Conservation (phyloP, 768 basidiomycete species). For the Leccinum disarticulatum region DNA sequence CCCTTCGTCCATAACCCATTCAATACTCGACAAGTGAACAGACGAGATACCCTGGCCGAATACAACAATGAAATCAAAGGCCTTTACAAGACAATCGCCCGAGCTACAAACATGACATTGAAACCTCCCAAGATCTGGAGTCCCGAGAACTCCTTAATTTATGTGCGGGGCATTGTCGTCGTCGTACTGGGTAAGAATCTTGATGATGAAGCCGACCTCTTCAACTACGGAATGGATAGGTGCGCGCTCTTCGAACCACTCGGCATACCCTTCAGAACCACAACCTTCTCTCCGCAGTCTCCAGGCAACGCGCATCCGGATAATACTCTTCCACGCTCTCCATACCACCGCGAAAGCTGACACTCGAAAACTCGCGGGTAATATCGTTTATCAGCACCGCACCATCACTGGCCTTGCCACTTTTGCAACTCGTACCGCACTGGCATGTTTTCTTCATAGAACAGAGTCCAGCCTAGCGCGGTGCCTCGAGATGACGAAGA, state of each 20-base stretch:
- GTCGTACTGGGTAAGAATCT: conserved; percentile 14
- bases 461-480: conserved; percentile 16
- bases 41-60: conserved; percentile 11
- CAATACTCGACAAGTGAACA: conserved; percentile 4
- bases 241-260: not conserved
- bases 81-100: conserved; percentile 12
- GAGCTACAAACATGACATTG: conserved; percentile 2
- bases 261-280: not conserved
- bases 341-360: conserved; percentile 23
- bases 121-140: conserved; percentile 21
- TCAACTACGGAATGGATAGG: conserved; percentile 14
- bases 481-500: conserved; percentile 17
- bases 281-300: conserved; percentile 27
- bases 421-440: conserved; percentile 15
- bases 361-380: conserved; percentile 24
- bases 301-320: conserved; percentile 42
- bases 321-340: conserved; percentile 37
- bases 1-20: conserved; percentile 9
- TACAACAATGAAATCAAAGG: conserved; percentile 15
- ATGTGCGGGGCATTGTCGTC: conserved; percentile 16
- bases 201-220: conserved; percentile 11
- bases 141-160: conserved; percentile 11
- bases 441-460: conserved; percentile 11
- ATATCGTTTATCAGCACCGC: conserved; percentile 39
- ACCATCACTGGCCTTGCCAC: conserved; percentile 29